Evolutionary conservation across 345 rosid species (phyloP), one percentile per base, ranked within the genome.

Genomic region (Alliaria petiolata): DNA sequence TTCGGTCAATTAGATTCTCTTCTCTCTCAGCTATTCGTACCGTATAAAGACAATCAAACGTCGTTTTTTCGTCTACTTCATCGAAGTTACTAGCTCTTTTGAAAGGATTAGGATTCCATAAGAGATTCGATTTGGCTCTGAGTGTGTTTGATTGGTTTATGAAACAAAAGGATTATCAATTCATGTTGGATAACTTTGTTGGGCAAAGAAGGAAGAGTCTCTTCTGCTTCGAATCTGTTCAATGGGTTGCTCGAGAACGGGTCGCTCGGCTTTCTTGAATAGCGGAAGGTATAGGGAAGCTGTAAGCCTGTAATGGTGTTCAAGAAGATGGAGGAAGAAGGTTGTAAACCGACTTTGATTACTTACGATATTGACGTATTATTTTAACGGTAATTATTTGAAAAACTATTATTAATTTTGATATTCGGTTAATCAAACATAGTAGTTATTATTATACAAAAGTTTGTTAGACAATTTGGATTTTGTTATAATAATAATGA

Each of bases 351-450:
- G 6, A 91, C 91, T 76, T 79, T 95, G 85, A 83, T 91, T 7
- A 91, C 97, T 44, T 91, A 95, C 60, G 91, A 95, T 74, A 89
- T 95, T 54, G 71, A n/a, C n/a, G n/a, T n/a, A n/a, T n/a, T n/a
- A n/a, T n/a, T n/a, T n/a, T n/a, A n/a, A n/a, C n/a, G n/a, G n/a
- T n/a, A n/a, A n/a, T n/a, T n/a, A n/a, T n/a, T n/a, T n/a, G n/a
- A n/a, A n/a, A n/a, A n/a, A n/a, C n/a, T n/a, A n/a, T n/a, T n/a
- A n/a, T n/a, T n/a, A n/a, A n/a, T n/a, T n/a, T n/a, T n/a, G n/a
- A n/a, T n/a, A n/a, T n/a, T n/a, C n/a, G n/a, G n/a, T n/a, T n/a
- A n/a, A n/a, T n/a, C n/a, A n/a, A n/a, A n/a, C n/a, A n/a, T n/a
- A n/a, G n/a, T n/a, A n/a, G n/a, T n/a, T n/a, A n/a, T n/a, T n/a